phyloP scores from a whole-genome alignment of 306 rosid species.

The Citrullus colocynthis region DNA sequence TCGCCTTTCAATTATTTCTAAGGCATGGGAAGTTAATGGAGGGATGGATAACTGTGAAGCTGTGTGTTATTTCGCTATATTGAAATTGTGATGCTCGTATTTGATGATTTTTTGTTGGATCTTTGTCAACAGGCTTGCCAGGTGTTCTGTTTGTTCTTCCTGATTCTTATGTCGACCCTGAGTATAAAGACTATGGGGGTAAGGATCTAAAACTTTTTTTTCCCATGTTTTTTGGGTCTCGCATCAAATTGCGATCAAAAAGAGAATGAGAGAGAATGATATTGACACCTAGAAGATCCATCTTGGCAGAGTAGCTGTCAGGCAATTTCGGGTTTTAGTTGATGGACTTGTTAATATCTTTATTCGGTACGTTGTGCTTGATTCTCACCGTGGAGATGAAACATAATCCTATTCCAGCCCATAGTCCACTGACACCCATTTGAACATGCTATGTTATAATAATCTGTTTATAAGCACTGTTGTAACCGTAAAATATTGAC shows the following conservation, averaged over 20 bases:
- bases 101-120: neutral
- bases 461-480: neutral
- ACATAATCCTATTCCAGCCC: neutral
- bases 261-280: neutral
- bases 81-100: neutral
- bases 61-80: neutral
- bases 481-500: neutral
- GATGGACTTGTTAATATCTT: neutral
- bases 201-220: constrained; percentile 8
- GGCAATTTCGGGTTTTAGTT: neutral
- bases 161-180: constrained; percentile 86
- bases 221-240: too few species aligned
- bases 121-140: constrained; percentile 40
- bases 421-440: neutral
- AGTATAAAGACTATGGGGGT: constrained; percentile 86
- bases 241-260: neutral
- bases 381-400: neutral
- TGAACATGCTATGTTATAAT: neutral
- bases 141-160: constrained; percentile 88
- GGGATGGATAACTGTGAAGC: neutral
- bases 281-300: neutral
- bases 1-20: neutral
- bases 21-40: too few species aligned
- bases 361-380: neutral
- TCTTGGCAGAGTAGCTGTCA: neutral